Evolutionary conservation across 441 rosid genomes (phyloP).

Genomic region (Raphanus hybrid): DNA sequence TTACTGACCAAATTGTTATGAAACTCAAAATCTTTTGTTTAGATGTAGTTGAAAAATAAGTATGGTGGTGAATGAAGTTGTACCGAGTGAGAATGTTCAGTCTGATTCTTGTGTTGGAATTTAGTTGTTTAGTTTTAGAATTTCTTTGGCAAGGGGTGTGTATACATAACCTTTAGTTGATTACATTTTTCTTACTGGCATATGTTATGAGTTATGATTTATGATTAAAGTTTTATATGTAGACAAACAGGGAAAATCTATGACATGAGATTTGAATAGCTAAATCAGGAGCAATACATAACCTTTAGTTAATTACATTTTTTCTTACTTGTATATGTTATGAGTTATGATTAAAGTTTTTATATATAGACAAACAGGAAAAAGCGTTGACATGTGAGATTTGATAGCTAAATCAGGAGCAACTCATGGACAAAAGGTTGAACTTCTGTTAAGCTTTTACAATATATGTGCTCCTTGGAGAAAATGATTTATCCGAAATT

Average conservation of each 20-base stretch:
- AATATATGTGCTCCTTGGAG: slow-evolving; percentile 11
- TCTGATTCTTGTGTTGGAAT: slow-evolving; percentile 25
- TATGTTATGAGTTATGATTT: background rate
- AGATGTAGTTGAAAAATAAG: slow-evolving; percentile 38
- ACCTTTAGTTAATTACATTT: background rate
- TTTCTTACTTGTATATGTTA: background rate
- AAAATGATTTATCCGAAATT: slow-evolving; percentile 26
- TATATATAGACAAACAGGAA: background rate
- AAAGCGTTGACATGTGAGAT: slow-evolving; percentile 21
- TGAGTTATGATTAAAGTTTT: background rate
- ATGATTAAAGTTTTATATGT: background rate
- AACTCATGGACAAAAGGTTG: slow-evolving; percentile 24
- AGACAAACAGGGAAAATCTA: background rate
- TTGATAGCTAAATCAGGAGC: slow-evolving; percentile 35
- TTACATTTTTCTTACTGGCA: background rate
- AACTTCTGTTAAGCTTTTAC: background rate
- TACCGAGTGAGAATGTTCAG: slow-evolving; percentile 6
- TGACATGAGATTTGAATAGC: slow-evolving; percentile 25
- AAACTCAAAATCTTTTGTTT: slow-evolving; percentile 8
- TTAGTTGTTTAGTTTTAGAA: slow-evolving; percentile 14
- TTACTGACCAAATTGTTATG: slow-evolving; percentile 56
- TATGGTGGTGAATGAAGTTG: slow-evolving; percentile 22
- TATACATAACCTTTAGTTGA: slow-evolving; percentile 1
- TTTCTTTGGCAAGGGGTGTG: background rate
- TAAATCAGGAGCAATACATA: slow-evolving; percentile 32